These are phyloP conservation scores for Pseudogymnoascus sp. DNA, from an alignment of 2,329 filamentous ascomycete genomes.

Conservation along the genomic window DNA sequence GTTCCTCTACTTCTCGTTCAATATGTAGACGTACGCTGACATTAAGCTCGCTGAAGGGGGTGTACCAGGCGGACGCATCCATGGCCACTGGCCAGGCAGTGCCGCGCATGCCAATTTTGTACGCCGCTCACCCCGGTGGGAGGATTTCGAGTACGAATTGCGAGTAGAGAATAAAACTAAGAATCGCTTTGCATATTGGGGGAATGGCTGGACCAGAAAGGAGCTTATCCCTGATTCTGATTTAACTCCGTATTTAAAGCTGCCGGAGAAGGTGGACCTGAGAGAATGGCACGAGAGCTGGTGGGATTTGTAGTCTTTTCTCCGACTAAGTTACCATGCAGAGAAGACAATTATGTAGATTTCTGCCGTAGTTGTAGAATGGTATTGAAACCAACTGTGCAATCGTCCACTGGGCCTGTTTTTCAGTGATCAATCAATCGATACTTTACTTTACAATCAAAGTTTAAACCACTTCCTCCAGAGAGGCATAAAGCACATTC, in stretches of 20 bases:
- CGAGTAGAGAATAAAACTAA: slow-evolving; percentile 27
- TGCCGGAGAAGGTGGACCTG: slow-evolving; percentile 51
- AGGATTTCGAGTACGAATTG: slow-evolving; percentile 50
- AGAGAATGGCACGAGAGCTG: slow-evolving; percentile 60
- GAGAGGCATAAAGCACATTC: too few species aligned
- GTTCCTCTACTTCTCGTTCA: background rate
- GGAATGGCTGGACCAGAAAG: slow-evolving; percentile 57
- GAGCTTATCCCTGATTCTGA: slow-evolving; percentile 51
- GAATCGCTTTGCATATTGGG: slow-evolving; percentile 54
- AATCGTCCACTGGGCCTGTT: too few species aligned
- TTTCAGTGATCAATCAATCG: too few species aligned
- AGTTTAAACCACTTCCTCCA: too few species aligned
- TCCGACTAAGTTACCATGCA: background rate
- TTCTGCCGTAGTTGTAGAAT: too few species aligned
- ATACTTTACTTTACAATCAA: too few species aligned
- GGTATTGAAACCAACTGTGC: too few species aligned
- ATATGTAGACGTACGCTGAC: background rate
- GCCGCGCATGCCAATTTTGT: slow-evolving; percentile 55
- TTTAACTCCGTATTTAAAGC: slow-evolving; percentile 55
- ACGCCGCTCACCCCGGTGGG: slow-evolving; percentile 49
- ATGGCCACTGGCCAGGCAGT: slow-evolving; percentile 64
- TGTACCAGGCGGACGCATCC: slow-evolving; percentile 52
- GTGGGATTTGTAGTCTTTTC: slow-evolving; percentile 39
- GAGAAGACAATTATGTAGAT: background rate
- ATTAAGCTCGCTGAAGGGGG: slow-evolving; percentile 29